Conservation (phyloP, 768 basidiomycete species). For the Trametes meyenii region DNA sequence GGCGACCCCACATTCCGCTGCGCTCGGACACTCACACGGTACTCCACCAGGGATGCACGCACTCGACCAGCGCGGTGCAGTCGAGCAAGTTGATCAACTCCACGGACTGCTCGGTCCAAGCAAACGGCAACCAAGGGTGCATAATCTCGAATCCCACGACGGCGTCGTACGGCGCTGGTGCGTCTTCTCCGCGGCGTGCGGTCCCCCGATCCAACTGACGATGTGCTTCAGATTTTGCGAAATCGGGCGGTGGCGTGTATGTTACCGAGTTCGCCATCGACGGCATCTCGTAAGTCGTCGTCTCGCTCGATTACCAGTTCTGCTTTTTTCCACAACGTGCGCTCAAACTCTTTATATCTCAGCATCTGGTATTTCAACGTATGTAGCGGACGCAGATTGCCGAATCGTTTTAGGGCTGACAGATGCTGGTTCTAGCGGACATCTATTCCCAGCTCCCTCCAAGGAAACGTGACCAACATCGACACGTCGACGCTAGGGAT, state of each 20-base stretch:
- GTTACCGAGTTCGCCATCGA: constrained; percentile 70
- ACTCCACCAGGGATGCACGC: constrained; percentile 50
- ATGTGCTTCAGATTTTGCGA: constrained; percentile 51
- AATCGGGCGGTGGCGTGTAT: constrained; percentile 70
- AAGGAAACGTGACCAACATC: constrained; percentile 51
- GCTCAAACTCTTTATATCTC: constrained; percentile 3
- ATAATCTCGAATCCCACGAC: constrained; percentile 56
- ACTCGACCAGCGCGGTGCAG: constrained; percentile 48
- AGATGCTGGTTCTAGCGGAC: constrained; percentile 35
- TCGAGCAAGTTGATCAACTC: constrained; percentile 55
- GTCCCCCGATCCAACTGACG: neutral
- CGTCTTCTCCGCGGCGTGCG: constrained; percentile 5
- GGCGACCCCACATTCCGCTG: neutral
- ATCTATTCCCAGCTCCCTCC: constrained; percentile 50
- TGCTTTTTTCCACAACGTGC: neutral
- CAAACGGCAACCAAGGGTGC: constrained; percentile 67
- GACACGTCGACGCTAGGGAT: constrained; percentile 61
- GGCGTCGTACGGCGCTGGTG: constrained; percentile 57
- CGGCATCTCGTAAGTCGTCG: constrained; percentile 60
- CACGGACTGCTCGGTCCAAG: constrained; percentile 60
- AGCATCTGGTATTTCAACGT: constrained; percentile 69
- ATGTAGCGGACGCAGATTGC: constrained; percentile 16
- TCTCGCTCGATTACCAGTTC: neutral
- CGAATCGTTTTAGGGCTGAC: neutral
- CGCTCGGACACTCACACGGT: constrained; percentile 2